Evolutionary conservation across 2,329 filamentous ascomycete genomes (phyloP).

Genomic region (Aspergillus versicolor): DNA sequence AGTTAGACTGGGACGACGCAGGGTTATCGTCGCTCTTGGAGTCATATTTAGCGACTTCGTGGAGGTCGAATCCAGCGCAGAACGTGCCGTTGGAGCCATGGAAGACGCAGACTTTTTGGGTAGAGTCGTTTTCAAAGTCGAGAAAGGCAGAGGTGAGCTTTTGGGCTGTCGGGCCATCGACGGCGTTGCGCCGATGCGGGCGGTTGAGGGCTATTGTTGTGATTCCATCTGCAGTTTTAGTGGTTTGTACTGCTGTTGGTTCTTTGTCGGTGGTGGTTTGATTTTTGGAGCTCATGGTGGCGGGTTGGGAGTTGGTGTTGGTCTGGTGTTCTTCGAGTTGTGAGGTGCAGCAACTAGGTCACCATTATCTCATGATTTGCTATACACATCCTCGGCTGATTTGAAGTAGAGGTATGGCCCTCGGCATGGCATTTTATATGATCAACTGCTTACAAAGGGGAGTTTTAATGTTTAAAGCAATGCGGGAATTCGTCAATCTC

Average conservation of each 20-base stretch:
- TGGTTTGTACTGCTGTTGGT: neutral
- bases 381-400: neutral
- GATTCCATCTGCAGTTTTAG: constrained; percentile 42
- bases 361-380: neutral
- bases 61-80: constrained; percentile 55
- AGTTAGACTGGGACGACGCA: neutral
- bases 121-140: constrained; percentile 49
- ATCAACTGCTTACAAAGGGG: neutral
- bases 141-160: constrained; percentile 51
- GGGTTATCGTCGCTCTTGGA: neutral
- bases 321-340: neutral
- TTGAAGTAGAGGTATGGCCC: neutral
- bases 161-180: constrained; percentile 50
- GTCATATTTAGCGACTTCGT: constrained; percentile 38
- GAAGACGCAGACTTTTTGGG: constrained; percentile 55
- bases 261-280: neutral
- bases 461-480: no score
- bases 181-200: constrained; percentile 52
- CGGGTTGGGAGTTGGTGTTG: neutral
- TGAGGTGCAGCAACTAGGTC: neutral
- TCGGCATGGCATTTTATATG: neutral
- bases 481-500: no score
- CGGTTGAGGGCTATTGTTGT: constrained; percentile 58
- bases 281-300: neutral
- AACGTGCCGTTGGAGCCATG: constrained; percentile 50